Evolutionary conservation across 805 yeast species (phyloP), one percentile per base, ranked within the genome.

Genomic region (Ogataea ramenticola): DNA sequence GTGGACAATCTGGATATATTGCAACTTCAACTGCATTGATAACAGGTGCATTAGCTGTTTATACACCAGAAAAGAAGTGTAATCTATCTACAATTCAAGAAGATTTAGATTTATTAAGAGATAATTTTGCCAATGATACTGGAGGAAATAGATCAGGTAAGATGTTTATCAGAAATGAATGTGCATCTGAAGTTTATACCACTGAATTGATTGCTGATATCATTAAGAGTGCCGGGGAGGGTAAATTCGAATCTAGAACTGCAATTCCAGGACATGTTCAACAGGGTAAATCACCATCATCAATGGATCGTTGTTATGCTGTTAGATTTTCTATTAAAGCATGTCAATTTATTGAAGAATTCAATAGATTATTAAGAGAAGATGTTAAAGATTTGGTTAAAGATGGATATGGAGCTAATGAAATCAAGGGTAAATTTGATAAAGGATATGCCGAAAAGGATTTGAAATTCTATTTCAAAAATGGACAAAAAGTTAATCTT

Each of bases 201-300:
- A 77, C 90, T 2, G 77, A 81, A 43, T 72, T 80, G 24, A 71
- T 86, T 55, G 83, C 91, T n/a, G 79, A 80, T 33, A 81, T 86
- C 45, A 74, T 82, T 48, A 72, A 74, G 46, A 82, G 78, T 51
- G 80, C 79, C 48, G 75, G 81, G 26, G 66, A 73, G 19, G 82
- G 83, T 30, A 71, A 77, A 54, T 86, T 82, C 52, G 91, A 85
- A 54, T 79, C 87, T 20, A 80, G 82, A 61, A 79, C 90, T 7
- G 93, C 93, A 12, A 72, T 82, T 44, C 95, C 95, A 21, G 93
- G 95, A 20, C 95, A 85, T 58, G 90, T 85, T 29, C 93, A 86
- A 66, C 95, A 86, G 61, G 95, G 95, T 58, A 81, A 80, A 42
- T 66, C 78, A 27, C 93, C 95, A 45, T 75, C 87, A 0, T 75